Evolutionary conservation across 805 yeast species (phyloP).

Genomic region (Wickerhamomyces ciferrii): DNA sequence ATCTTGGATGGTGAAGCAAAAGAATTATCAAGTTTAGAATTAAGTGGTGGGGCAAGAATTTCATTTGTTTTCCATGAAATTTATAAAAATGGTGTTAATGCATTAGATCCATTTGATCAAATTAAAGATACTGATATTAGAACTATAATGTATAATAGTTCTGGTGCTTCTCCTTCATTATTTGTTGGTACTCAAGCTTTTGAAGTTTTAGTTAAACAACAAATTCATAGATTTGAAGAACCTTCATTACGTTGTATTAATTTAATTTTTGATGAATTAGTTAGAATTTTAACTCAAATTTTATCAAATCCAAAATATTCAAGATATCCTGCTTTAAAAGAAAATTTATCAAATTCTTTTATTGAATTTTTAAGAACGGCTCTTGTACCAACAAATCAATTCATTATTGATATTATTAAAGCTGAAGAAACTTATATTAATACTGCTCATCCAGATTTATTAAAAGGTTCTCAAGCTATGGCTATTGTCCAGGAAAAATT

Average conservation of each 20-base stretch:
- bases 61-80: slow-evolving; percentile 96
- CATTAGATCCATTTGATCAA: slow-evolving; percentile 94
- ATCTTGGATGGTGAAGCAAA: slow-evolving; percentile 89
- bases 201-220: slow-evolving; percentile 92
- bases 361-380: slow-evolving; percentile 76
- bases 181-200: slow-evolving; percentile 97
- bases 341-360: slow-evolving; percentile 74
- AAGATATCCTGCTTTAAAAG: slow-evolving; percentile 89
- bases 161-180: slow-evolving; percentile 93
- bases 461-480: slow-evolving; percentile 95
- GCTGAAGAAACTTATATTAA: slow-evolving; percentile 93
- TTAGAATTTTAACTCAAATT: slow-evolving; percentile 82
- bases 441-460: slow-evolving; percentile 95
- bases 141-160: slow-evolving; percentile 93
- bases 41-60: slow-evolving; percentile 97
- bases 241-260: slow-evolving; percentile 86
- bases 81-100: slow-evolving; percentile 84
- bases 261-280: slow-evolving; percentile 90
- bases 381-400: slow-evolving; percentile 77
- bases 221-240: slow-evolving; percentile 89
- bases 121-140: slow-evolving; percentile 94
- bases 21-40: slow-evolving; percentile 82
- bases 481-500: slow-evolving; percentile 82
- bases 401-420: slow-evolving; percentile 76
- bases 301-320: slow-evolving; percentile 75